Evolutionary conservation across 495 filamentous ascomycete species (phyloP).

Genomic region (Lepidopterella palustris): DNA sequence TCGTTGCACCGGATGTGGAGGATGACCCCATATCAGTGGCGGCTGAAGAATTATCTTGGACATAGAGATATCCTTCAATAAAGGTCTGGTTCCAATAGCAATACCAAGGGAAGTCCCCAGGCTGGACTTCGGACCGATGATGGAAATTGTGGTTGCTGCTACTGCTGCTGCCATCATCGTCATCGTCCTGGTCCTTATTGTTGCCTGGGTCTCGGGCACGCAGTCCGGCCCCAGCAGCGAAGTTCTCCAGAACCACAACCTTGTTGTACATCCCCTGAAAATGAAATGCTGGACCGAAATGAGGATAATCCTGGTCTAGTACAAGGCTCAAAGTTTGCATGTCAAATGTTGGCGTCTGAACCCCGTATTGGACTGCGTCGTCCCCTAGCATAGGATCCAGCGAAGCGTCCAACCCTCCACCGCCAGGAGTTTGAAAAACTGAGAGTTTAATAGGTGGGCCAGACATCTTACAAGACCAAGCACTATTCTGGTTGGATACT

Average conservation of each 20-base stretch:
- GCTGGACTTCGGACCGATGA: conserved; percentile 39
- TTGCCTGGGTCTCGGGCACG: conserved; percentile 5
- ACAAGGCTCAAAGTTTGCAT: conserved; percentile 53
- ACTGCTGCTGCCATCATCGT: too few relatives aligned
- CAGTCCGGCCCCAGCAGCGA: conserved; percentile 27
- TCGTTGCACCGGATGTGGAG: conserved; percentile 2
- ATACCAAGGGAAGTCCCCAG: conserved; percentile 71
- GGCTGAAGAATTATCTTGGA: conserved; percentile 34
- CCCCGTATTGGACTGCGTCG: conserved; percentile 44
- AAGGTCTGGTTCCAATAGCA: conserved; percentile 82
- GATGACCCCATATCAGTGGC: conserved; percentile 13
- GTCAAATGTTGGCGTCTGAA: conserved; percentile 59
- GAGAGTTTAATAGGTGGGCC: conserved; percentile 30
- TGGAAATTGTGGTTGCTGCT: too few relatives aligned
- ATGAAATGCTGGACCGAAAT: conserved; percentile 67
- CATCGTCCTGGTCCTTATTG: conserved; percentile 1
- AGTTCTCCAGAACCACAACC: conserved; percentile 60
- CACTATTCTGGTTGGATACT: conserved; percentile 49
- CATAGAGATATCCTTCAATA: conserved; percentile 77
- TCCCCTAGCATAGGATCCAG: conserved; percentile 31
- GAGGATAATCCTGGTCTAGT: conserved; percentile 54
- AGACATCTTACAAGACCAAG: conserved; percentile 62
- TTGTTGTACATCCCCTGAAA: conserved; percentile 71
- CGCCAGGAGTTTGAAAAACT: conserved; percentile 32
- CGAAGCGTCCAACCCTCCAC: conserved; percentile 23